A percentile compares a stretch with the other conserved stretches of the same genome.
Evolutionary conservation across 2,329 filamentous ascomycete species (phyloP).

Genomic region (Xylariaceae sp.): DNA sequence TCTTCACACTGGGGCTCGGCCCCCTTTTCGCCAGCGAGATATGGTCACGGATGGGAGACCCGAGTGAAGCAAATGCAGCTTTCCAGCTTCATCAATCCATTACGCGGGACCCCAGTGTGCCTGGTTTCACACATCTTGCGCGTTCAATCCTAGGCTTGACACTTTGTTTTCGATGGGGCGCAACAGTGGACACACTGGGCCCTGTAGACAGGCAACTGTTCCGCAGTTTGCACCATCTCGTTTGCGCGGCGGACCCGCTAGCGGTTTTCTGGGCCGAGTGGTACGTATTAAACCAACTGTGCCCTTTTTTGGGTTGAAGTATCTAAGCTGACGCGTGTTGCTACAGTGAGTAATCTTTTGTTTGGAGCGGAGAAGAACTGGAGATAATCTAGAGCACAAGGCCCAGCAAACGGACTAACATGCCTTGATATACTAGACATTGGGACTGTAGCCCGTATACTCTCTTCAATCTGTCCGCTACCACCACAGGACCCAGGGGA

Average conservation of each 20-base stretch:
- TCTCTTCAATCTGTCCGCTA: conserved; percentile 41
- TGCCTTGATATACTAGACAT: conserved; percentile 28
- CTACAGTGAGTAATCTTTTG: no score
- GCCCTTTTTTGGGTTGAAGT: no score
- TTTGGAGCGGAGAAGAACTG: no score
- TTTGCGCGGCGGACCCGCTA: conserved; percentile 35
- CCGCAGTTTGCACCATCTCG: conserved; percentile 39
- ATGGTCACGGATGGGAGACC: conserved; percentile 49
- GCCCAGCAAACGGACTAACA: no score
- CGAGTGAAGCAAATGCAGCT: conserved; percentile 54
- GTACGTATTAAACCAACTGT: no score
- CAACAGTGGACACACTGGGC: conserved; percentile 51
- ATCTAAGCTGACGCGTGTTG: no score
- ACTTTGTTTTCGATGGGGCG: conserved; percentile 71
- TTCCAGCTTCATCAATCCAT: conserved; percentile 70
- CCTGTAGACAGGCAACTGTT: conserved; percentile 44
- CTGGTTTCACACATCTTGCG: conserved; percentile 70
- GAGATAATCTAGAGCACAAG: no score
- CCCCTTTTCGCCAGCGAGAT: conserved; percentile 46
- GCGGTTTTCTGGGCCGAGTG: conserved; percentile 50
- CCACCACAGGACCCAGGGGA: conserved; percentile 32
- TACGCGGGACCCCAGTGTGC: conserved; percentile 61
- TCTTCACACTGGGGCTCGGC: conserved; percentile 41
- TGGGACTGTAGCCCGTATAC: conserved; percentile 43
- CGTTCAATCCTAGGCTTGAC: conserved; percentile 69